Base-by-base conservation (phyloP, 164 flowering plant species). In the Vitis rupestris region DNA sequence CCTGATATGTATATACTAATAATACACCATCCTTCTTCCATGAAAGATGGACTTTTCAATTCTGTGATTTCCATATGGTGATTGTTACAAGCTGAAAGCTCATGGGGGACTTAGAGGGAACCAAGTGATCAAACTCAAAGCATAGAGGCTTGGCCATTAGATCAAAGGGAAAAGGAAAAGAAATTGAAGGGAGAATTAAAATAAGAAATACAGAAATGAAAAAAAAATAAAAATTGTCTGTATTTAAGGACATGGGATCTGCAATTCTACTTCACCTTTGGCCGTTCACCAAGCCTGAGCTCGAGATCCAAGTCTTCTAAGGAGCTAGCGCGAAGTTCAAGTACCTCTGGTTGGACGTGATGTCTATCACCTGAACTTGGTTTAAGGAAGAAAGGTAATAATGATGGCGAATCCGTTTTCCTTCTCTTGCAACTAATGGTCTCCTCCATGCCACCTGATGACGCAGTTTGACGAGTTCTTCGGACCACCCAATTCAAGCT, bases 241-340 rank as follows among this genome's bases (percentile, higher is more conserved):
- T 51, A 64, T 62, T 62, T 16, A 70, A 53, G 61, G 44, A 69
- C 57, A 57, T 37, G 31, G 27, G 7, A 56, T 57, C 9, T 63
- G 29, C 68, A 54, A 57, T 58, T 71, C 67, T 75, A 79, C 74
- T 79, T 76, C 70, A 81, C 83, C 85, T 82, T 78, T 3, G 86
- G 87, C 50, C 76, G 78, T 59, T 80, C 82, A 17, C 93, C 95
- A 65, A 93, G 94, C 82, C 98, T 83, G 54, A 93, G 92, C 84
- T 93, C 98, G 59, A 93, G 96, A 88, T 93, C 98, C 50, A 93
- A 61, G 48, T 89, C 92, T 58, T 86, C 87, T 64, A 70, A 48
- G 13, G 87, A 37, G 68, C 74, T 77, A 31, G 83, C 70, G 61
- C 75, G 53, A 58, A 65, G 37, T 68, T 75, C 81, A 66, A 65